Evolutionary conservation across 2,329 filamentous ascomycete genomes (phyloP), one percentile per base, ranked within the genome.

Genomic region (Xylariaceae sp.): DNA sequence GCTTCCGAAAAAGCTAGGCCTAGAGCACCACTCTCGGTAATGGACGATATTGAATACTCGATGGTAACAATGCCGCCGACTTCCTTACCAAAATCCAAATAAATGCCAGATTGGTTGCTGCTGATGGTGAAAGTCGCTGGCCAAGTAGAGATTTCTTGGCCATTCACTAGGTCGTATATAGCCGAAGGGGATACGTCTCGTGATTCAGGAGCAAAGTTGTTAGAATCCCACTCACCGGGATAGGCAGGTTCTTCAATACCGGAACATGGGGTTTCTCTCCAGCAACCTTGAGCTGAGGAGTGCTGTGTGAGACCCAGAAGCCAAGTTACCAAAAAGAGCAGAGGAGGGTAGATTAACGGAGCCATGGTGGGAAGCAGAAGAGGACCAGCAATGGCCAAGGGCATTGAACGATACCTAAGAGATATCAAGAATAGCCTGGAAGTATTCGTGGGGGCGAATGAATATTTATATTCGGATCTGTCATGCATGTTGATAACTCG

Each of bases 181-280:
- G 71, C 75, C 39, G 70, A 69, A 1, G 84, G 84, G 3, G 68
- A 65, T 2, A 85, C 76, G 4, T 70, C 81, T 31, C 85, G 75
- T 2, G 81, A 81, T 5, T 73, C 53, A 0, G 84, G 83, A 1
- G 84, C 79, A 62, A 79, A 85, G 45, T 83, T 87, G 63, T 84
- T 81, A 1, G 75, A 69, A 28, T 87, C 80, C 85, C 85, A 87
- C 14, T 72, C 70, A 1, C 85, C 85, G 2, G 78, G 75, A 59
- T 87, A 87, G 0, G 83, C 77, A 6, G 79, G 68, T 5, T 78
- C 69, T 8, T 68, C 67, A 3, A 82, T 79, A 3, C 79, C 79
- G 17, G 74, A 79, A 65, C 85, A 88, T 17, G 75, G 68, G 1
- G 80, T 82, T 51, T 84, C 69, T 56, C 80, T 74, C 84, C 84